phyloP scores from a whole-genome alignment of 495 filamentous ascomycete genomes.

The Aspergillus asperescens region DNA sequence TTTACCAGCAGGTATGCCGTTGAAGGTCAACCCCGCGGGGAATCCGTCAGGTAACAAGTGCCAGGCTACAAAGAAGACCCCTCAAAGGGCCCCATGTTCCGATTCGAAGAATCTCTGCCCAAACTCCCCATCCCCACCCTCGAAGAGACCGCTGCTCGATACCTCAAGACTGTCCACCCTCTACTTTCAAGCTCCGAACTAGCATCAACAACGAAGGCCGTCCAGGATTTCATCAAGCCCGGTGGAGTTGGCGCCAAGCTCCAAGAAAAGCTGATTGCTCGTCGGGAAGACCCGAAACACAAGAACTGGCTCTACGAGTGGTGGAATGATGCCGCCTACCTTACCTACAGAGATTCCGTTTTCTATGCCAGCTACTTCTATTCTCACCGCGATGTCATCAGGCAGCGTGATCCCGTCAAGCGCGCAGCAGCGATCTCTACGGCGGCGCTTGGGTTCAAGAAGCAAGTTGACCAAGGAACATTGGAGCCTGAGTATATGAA shows the following conservation, averaged over 20 bases:
- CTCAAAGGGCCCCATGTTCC: neutral
- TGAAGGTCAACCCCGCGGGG: too few relatives aligned
- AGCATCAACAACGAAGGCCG: neutral
- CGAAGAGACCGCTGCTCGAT: neutral
- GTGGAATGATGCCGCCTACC: neutral
- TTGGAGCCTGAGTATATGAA: constrained; percentile 98
- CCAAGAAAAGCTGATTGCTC: neutral
- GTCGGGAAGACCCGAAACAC: neutral
- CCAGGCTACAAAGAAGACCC: too few relatives aligned
- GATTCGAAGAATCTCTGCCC: neutral
- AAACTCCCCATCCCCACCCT: neutral
- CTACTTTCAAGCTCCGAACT: neutral
- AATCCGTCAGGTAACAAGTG: too few relatives aligned
- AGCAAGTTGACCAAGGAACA: constrained; percentile 73
- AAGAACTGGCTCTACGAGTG: neutral
- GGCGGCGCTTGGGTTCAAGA: too few relatives aligned
- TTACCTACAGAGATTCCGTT: neutral
- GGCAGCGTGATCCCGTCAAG: too few relatives aligned
- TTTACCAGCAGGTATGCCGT: too few relatives aligned
- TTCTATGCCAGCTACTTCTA: neutral
- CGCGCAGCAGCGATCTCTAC: too few relatives aligned
- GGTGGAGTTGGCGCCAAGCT: neutral
- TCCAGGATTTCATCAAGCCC: neutral
- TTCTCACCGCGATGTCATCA: neutral
- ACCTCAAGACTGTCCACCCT: neutral